These are phyloP conservation scores for Bjerkandera adusta DNA, from an alignment of 1,284 basidiomycete species.

Conservation along the genomic window DNA sequence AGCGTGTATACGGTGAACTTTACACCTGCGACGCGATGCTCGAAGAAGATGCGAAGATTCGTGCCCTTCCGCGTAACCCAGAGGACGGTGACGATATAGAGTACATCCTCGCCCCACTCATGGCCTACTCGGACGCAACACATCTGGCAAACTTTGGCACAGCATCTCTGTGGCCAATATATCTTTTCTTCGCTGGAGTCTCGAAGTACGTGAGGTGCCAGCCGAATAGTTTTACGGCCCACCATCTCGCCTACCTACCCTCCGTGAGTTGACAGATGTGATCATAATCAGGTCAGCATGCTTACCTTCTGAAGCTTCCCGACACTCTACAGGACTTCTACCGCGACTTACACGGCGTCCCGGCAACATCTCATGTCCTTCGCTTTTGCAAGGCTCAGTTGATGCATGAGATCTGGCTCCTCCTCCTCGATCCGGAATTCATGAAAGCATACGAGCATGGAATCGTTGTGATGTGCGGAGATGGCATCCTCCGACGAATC, in stretches of 20 bases:
- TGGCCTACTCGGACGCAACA: conserved; percentile 38
- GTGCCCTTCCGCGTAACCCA: conserved; percentile 5
- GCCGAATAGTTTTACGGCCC: conserved; percentile 17
- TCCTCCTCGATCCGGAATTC: conserved; percentile 24
- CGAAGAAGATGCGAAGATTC: conserved; percentile 18
- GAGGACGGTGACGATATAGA: conserved; percentile 15
- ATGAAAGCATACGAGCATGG: conserved; percentile 25
- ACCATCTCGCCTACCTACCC: conserved; percentile 26
- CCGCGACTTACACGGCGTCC: conserved; percentile 8
- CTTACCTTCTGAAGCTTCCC: conserved; percentile 18
- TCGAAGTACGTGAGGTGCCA: conserved; percentile 24
- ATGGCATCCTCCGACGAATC: conserved; percentile 20
- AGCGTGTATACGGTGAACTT: conserved; percentile 19
- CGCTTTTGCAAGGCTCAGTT: conserved; percentile 21
- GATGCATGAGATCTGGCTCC: conserved; percentile 21
- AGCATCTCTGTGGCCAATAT: conserved; percentile 36
- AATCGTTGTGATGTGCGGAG: conserved; percentile 22
- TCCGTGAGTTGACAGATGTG: not conserved
- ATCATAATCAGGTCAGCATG: not conserved
- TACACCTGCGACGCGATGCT: conserved; percentile 21
- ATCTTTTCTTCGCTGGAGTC: conserved; percentile 30
- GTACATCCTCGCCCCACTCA: conserved; percentile 17
- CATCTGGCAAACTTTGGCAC: conserved; percentile 35
- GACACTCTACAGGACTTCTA: conserved; percentile 27
- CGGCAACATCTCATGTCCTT: conserved; percentile 18